Conservation (phyloP, 345 rosid species). For the Rhodomyrtus tomentosa region DNA sequence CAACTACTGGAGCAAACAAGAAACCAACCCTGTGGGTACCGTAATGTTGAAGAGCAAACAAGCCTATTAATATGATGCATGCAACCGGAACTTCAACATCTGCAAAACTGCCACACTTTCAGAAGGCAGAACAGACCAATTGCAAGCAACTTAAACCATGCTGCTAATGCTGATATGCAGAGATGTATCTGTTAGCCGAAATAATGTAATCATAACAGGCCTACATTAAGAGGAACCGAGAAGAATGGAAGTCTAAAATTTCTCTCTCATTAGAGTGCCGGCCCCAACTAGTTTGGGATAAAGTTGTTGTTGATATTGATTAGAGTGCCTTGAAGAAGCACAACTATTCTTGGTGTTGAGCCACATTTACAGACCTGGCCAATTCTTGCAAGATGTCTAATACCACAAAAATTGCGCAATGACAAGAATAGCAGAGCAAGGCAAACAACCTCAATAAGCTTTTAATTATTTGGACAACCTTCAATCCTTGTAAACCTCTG, state of each 20-base stretch:
- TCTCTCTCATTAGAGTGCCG: not conserved
- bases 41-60: slow-evolving; percentile 88
- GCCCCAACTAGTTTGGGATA: no score
- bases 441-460: not conserved
- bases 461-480: not conserved
- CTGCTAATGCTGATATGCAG: not conserved
- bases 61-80: slow-evolving; percentile 57
- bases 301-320: no score
- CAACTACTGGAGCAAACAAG: slow-evolving; percentile 81
- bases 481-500: not conserved
- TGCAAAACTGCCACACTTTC: slow-evolving; percentile 25
- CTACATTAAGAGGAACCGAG: not conserved
- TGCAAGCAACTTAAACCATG: not conserved
- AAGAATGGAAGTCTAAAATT: not conserved
- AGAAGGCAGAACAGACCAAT: not conserved
- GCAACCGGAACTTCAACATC: slow-evolving; percentile 73
- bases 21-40: slow-evolving; percentile 87
- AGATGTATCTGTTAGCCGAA: not conserved
- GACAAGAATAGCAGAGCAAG: not conserved
- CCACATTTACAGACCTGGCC: not conserved
- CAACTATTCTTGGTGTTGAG: not conserved
- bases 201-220: not conserved
- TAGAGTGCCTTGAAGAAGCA: not conserved
- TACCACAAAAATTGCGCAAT: not conserved
- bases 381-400: no score